phyloP scores from a whole-genome alignment of 2,329 filamentous ascomycete genomes.

The Decorospora gaudefroyi region DNA sequence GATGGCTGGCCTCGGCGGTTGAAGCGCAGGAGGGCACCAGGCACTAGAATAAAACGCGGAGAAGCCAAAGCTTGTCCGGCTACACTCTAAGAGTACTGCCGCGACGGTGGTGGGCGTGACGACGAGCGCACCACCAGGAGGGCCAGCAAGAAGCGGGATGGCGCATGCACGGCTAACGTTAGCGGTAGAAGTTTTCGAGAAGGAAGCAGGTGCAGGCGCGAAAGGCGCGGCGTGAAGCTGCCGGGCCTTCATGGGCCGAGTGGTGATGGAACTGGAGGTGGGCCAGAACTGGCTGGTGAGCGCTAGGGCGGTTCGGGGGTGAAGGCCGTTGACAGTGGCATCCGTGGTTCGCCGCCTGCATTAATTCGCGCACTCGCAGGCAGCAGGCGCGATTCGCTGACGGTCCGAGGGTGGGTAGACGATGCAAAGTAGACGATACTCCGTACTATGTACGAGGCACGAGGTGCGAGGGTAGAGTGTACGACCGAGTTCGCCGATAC shows the following conservation, averaged over 20 bases:
- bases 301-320: constrained; percentile 10
- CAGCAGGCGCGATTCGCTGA: constrained; percentile 9
- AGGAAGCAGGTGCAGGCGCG: constrained; percentile 19
- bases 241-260: constrained; percentile 18
- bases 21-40: constrained; percentile 20
- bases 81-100: constrained; percentile 12
- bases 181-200: constrained; percentile 29
- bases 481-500: too few relatives aligned
- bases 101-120: constrained; percentile 12
- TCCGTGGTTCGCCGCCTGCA: constrained; percentile 16
- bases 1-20: constrained; percentile 13
- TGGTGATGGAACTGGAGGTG: constrained; percentile 2
- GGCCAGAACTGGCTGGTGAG: constrained; percentile 13
- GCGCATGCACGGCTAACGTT: constrained; percentile 6
- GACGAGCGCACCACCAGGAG: too few relatives aligned
- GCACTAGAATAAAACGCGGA: constrained; percentile 38
- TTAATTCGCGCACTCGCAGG: constrained; percentile 20
- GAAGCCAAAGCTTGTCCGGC: constrained; percentile 22
- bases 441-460: background rate
- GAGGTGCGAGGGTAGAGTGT: too few relatives aligned
- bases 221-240: constrained; percentile 20
- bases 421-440: too few relatives aligned
- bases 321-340: constrained; percentile 13
- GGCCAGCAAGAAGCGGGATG: constrained; percentile 9
- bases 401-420: constrained; percentile 8